A percentile compares a stretch with the other conserved stretches of the same genome.
Conservation (phyloP, 495 filamentous ascomycete genomes). For the Penicillium maclennaniae region DNA sequence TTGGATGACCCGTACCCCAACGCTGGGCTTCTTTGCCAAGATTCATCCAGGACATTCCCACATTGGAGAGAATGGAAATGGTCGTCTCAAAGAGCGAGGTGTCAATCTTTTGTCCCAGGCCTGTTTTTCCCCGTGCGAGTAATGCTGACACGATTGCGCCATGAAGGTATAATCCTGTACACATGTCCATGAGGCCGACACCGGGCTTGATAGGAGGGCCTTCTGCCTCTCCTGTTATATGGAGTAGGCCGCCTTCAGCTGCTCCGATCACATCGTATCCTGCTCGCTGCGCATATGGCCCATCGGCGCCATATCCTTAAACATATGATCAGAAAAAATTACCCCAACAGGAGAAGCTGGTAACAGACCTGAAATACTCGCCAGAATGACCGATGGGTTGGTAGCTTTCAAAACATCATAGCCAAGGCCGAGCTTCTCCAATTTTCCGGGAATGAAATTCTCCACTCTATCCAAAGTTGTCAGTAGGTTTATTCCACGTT, state of each 20-base stretch:
- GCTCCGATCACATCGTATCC: constrained; percentile 96
- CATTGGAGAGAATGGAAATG: constrained; percentile 77
- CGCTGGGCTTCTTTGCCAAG: constrained; percentile 70
- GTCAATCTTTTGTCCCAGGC: constrained; percentile 79
- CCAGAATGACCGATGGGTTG: constrained; percentile 54
- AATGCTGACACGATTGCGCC: constrained; percentile 84
- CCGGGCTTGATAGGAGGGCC: constrained; percentile 87
- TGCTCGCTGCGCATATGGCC: constrained; percentile 73
- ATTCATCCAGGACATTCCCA: constrained; percentile 79
- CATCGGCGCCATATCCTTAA: constrained; percentile 72
- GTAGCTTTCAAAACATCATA: constrained; percentile 63
- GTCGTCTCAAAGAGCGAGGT: constrained; percentile 80
- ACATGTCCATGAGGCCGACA: constrained; percentile 84
- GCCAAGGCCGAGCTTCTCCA: constrained; percentile 76
- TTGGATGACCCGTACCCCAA: constrained; percentile 89
- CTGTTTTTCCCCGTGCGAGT: constrained; percentile 56
- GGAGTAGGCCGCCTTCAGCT: constrained; percentile 87
- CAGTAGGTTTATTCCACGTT: background rate
- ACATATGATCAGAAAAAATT: background rate
- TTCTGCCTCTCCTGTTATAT: constrained; percentile 78
- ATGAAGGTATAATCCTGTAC: constrained; percentile 79
- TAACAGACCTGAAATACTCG: constrained; percentile 25
- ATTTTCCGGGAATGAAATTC: constrained; percentile 80
- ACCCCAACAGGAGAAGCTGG: background rate
- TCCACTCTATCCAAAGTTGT: constrained; percentile 53